Evolutionary conservation across 1,139 yeast genomes (phyloP).

Genomic region (Taiozyma sp.): DNA sequence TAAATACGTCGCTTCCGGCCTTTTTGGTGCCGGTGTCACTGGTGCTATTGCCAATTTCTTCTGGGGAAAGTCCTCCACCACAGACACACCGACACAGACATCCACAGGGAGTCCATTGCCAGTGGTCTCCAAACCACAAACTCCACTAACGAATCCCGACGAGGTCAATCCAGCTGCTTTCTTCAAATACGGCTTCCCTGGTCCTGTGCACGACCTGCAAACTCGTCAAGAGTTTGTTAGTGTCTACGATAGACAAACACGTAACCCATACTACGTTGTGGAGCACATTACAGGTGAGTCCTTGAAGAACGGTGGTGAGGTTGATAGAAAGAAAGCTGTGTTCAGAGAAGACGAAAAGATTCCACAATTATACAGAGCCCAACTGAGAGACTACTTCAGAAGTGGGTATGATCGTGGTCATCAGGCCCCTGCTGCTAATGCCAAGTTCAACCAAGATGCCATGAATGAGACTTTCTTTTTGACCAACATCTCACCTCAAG

Average conservation of each 20-base stretch:
- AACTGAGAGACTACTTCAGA: constrained; percentile 81
- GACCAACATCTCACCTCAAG: constrained; percentile 94
- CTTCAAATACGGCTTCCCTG: constrained; percentile 90
- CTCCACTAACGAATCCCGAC: constrained; percentile 1
- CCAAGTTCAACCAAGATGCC: constrained; percentile 82
- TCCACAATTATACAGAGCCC: constrained; percentile 72
- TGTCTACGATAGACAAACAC: constrained; percentile 78
- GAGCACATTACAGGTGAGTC: constrained; percentile 87
- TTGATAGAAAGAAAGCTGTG: constrained; percentile 72
- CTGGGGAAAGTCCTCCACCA: constrained; percentile 18
- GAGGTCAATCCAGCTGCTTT: constrained; percentile 67
- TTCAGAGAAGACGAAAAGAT: constrained; percentile 87
- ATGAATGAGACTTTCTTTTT: constrained; percentile 92
- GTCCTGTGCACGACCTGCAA: constrained; percentile 84
- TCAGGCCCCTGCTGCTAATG: constrained; percentile 97
- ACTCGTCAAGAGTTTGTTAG: constrained; percentile 73
- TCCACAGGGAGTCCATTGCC: constrained; percentile 1
- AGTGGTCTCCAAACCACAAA: neutral
- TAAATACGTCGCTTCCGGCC: constrained; percentile 17
- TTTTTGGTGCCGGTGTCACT: constrained; percentile 17
- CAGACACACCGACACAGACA: constrained; percentile 2
- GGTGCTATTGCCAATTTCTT: constrained; percentile 22
- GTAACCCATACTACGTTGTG: constrained; percentile 90
- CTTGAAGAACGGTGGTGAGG: constrained; percentile 37
- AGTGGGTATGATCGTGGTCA: constrained; percentile 98